These are phyloP conservation scores for Candida patagonica DNA, from an alignment of 805 yeast species.

Conservation along the genomic window DNA sequence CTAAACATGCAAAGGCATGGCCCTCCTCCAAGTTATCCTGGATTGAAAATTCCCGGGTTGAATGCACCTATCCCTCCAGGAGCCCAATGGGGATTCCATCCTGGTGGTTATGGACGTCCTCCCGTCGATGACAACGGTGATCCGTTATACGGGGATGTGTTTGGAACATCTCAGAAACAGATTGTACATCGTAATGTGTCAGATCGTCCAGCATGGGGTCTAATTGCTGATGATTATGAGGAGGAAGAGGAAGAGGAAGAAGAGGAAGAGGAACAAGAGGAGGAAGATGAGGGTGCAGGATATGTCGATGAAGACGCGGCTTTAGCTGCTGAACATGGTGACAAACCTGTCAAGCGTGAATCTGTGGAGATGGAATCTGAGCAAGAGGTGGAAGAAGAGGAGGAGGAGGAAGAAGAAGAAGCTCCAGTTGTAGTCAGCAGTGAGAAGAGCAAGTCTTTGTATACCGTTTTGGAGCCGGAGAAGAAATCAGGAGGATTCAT, in stretches of 20 bases:
- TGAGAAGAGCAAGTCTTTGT: slow-evolving; percentile 18
- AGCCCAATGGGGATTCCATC: slow-evolving; percentile 33
- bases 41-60: slow-evolving; percentile 47
- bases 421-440: slow-evolving; percentile 3
- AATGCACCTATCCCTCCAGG: slow-evolving; percentile 35
- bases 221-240: slow-evolving; percentile 11
- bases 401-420: slow-evolving; percentile 11
- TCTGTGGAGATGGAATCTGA: slow-evolving; percentile 5
- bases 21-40: slow-evolving; percentile 74
- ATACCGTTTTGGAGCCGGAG: slow-evolving; percentile 27
- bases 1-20: slow-evolving; percentile 59
- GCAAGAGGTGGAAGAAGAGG: slow-evolving; percentile 3
- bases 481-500: slow-evolving; percentile 16
- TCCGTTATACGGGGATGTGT: slow-evolving; percentile 30
- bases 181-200: slow-evolving; percentile 11
- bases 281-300: slow-evolving; percentile 29
- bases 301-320: slow-evolving; percentile 31
- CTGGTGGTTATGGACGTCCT: slow-evolving; percentile 33
- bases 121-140: slow-evolving; percentile 28
- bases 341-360: background rate
- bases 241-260: slow-evolving; percentile 17
- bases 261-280: slow-evolving; percentile 25
- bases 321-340: slow-evolving; percentile 15
- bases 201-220: slow-evolving; percentile 7
- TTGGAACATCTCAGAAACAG: slow-evolving; percentile 3